phyloP scores from a whole-genome alignment of 768 basidiomycete genomes.

The Gymnopilus dilepis region DNA sequence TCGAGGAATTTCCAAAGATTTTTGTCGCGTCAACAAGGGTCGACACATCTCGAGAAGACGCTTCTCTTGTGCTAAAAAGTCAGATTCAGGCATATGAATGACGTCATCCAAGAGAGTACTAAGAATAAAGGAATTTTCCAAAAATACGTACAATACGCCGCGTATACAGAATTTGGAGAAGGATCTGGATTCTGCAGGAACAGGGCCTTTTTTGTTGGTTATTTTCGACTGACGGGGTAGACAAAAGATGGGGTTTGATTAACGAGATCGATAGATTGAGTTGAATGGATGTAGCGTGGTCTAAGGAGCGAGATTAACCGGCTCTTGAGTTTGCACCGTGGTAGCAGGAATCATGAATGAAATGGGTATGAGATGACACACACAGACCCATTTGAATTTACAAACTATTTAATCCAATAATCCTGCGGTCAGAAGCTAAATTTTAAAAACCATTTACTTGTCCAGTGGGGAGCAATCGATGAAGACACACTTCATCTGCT shows the following conservation, averaged over 20 bases:
- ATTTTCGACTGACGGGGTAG: not conserved
- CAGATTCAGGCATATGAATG: constrained; percentile 7
- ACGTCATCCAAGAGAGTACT: constrained; percentile 3
- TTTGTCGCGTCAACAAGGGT: constrained; percentile 3
- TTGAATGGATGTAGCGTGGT: not conserved
- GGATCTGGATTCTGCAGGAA: not conserved
- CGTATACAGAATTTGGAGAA: not conserved
- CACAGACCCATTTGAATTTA: not conserved
- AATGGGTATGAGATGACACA: not conserved
- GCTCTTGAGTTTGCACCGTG: constrained; percentile 3
- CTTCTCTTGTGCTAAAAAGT: constrained; percentile 5
- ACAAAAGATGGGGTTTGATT: not conserved
- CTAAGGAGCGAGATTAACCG: not conserved
- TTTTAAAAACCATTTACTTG: not conserved
- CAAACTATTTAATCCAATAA: constrained; percentile 4
- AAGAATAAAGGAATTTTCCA: not conserved
- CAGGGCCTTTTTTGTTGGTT: not conserved
- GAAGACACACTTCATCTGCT: constrained; percentile 10
- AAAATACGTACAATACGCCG: constrained; percentile 6
- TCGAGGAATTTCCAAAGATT: not conserved
- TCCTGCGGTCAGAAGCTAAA: not conserved
- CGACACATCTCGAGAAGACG: not conserved
- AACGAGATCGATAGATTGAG: not conserved
- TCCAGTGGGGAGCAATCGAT: not conserved
- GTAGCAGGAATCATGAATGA: not conserved